Evolutionary conservation across 176 grass and related monocot genomes (phyloP).

Genomic region (Pharus latifolius): DNA sequence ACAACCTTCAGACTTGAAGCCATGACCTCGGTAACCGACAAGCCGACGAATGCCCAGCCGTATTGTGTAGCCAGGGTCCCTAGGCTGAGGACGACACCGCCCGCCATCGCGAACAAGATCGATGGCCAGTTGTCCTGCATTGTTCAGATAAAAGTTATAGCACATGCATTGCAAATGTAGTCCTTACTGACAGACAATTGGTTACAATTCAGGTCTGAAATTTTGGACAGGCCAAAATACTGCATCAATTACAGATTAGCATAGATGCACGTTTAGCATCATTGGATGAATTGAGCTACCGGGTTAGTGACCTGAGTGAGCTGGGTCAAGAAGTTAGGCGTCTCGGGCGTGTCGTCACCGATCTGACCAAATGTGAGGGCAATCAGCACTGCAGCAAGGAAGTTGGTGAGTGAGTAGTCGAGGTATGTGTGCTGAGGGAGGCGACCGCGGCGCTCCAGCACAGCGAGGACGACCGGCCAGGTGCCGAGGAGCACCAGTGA

Average conservation of each 20-base stretch:
- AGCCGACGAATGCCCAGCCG: slow-evolving; percentile 78
- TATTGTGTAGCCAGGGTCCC: slow-evolving; percentile 94
- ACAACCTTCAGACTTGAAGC: slow-evolving; percentile 83
- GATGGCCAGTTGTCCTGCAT: slow-evolving; percentile 76
- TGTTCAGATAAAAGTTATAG: background rate
- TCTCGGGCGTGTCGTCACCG: slow-evolving; percentile 39
- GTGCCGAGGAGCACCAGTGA: slow-evolving; percentile 76
- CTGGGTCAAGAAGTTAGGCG: slow-evolving; percentile 85
- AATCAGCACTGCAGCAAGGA: slow-evolving; percentile 68
- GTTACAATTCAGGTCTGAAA: background rate
- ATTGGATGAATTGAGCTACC: background rate
- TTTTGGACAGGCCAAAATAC: background rate
- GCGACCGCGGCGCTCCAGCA: slow-evolving; percentile 73
- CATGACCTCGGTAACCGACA: slow-evolving; percentile 89
- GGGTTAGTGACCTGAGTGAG: slow-evolving; percentile 36
- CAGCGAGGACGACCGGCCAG: slow-evolving; percentile 87
- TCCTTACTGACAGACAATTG: background rate
- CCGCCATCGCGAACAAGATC: slow-evolving; percentile 60
- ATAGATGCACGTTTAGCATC: background rate
- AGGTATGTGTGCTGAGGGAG: slow-evolving; percentile 93
- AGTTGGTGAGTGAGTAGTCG: slow-evolving; percentile 77
- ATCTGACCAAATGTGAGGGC: slow-evolving; percentile 75
- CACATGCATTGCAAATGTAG: background rate
- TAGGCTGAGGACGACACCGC: slow-evolving; percentile 70
- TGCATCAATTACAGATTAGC: background rate